Percentiles rank a stretch among this genome's conserved stretches.
Conservation (phyloP, 2,329 filamentous ascomycete species). For the Claviceps maximensis region DNA sequence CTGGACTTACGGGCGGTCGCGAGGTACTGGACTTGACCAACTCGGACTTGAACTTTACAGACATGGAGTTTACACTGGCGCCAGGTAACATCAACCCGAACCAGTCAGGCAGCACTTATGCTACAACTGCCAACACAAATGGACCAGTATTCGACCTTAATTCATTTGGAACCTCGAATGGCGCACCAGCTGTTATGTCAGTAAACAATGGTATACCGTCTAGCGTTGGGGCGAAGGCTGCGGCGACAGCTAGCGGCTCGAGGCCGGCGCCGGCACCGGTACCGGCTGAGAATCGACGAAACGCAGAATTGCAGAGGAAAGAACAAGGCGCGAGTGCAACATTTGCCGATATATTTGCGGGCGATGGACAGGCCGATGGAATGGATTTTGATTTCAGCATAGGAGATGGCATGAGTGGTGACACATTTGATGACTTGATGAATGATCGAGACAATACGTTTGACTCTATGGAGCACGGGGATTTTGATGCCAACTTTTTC, state of each 20-base stretch:
- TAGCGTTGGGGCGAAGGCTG: slow-evolving; percentile 10
- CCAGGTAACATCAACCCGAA: slow-evolving; percentile 22
- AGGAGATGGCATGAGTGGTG: slow-evolving; percentile 17
- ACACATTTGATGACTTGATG: slow-evolving; percentile 39
- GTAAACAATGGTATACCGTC: slow-evolving; percentile 19
- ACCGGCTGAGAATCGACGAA: slow-evolving; percentile 5
- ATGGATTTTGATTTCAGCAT: slow-evolving; percentile 22
- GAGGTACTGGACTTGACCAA: slow-evolving; percentile 11
- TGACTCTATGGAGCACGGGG: slow-evolving; percentile 28
- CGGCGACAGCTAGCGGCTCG: slow-evolving; percentile 5
- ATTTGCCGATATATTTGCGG: slow-evolving; percentile 34
- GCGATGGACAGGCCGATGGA: slow-evolving; percentile 27
- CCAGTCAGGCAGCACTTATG: slow-evolving; percentile 8
- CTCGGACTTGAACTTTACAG: slow-evolving; percentile 37
- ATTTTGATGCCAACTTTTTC: slow-evolving; percentile 36
- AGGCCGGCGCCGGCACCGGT: background rate
- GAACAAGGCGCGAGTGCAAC: slow-evolving; percentile 14
- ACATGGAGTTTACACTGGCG: slow-evolving; percentile 43
- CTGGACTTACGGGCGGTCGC: slow-evolving; percentile 9
- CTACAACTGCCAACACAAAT: slow-evolving; percentile 9
- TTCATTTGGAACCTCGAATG: slow-evolving; percentile 26
- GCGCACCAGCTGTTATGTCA: slow-evolving; percentile 15
- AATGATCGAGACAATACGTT: slow-evolving; percentile 27
- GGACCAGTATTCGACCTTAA: slow-evolving; percentile 33
- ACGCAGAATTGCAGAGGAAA: slow-evolving; percentile 14